These are phyloP conservation scores for Primulina eburnea DNA, from an alignment of 257 asterid species.

Conservation along the genomic window DNA sequence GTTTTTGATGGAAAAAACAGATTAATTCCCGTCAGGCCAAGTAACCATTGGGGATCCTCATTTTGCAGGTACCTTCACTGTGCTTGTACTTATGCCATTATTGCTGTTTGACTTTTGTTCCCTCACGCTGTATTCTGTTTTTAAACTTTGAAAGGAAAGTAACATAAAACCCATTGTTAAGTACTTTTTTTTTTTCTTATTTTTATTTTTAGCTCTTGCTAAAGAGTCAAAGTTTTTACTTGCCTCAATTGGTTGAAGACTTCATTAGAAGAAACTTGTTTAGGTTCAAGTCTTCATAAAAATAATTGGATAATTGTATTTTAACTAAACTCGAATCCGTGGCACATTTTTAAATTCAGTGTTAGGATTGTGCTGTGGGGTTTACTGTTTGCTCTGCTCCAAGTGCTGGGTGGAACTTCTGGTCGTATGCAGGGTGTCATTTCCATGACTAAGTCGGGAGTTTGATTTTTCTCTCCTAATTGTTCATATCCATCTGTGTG, in stretches of 20 bases:
- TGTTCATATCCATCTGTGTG: neutral
- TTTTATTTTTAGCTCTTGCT: conserved; percentile 7
- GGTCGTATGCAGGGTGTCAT: conserved; percentile 87
- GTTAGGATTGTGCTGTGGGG: conserved; percentile 99
- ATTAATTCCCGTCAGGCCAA: conserved; percentile 93
- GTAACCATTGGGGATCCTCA: conserved; percentile 94
- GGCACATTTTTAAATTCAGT: conserved; percentile 12
- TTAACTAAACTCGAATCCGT: conserved; percentile 17
- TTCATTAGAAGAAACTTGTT: neutral
- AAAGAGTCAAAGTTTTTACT: conserved; percentile 1
- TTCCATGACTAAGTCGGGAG: conserved; percentile 98
- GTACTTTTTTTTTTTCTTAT: neutral
- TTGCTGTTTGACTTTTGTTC: conserved; percentile 13
- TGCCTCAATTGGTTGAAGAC: neutral
- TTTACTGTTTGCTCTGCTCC: conserved; percentile 91
- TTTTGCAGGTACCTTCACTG: conserved; percentile 70
- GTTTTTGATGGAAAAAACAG: conserved; percentile 86
- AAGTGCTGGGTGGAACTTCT: conserved; percentile 95
- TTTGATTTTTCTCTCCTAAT: conserved; percentile 8
- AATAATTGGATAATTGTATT: conserved; percentile 4
- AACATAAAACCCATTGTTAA: neutral
- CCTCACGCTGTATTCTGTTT: neutral
- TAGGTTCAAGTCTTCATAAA: neutral
- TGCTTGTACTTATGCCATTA: conserved; percentile 20
- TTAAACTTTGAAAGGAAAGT: conserved; percentile 5